These are phyloP conservation scores for Tetracladium maxilliforme DNA, from an alignment of 2,329 filamentous ascomycete genomes.

Conservation along the genomic window DNA sequence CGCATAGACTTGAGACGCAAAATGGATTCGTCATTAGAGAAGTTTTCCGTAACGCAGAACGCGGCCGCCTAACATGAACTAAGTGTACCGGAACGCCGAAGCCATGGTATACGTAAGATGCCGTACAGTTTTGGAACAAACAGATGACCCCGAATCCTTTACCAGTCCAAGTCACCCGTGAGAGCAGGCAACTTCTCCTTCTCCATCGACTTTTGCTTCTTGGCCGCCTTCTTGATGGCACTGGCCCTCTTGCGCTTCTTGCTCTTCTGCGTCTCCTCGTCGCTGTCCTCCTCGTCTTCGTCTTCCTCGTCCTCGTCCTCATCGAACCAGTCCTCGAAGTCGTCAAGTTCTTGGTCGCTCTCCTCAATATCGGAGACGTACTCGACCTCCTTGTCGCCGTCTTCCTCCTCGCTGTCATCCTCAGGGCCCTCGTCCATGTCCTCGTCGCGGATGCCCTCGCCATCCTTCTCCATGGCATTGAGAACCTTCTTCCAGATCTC, in stretches of 20 bases:
- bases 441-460: constrained; percentile 69
- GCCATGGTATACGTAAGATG: no score
- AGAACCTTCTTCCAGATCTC: constrained; percentile 96
- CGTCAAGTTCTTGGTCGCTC: constrained; percentile 63
- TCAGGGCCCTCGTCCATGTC: constrained; percentile 81
- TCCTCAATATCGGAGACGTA: constrained; percentile 88
- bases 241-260: constrained; percentile 17
- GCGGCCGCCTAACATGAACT: no score
- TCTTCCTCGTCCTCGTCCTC: constrained; percentile 36
- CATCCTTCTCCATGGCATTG: constrained; percentile 73
- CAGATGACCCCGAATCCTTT: no score
- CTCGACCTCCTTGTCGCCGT: constrained; percentile 65
- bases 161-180: no score
- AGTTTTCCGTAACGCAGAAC: no score
- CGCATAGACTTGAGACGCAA: no score
- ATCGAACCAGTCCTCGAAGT: constrained; percentile 87
- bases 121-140: no score
- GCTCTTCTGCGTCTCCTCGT: constrained; percentile 32
- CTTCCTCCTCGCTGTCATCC: constrained; percentile 56
- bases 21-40: no score
- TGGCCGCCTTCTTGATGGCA: constrained; percentile 29
- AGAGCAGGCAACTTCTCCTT: no score
- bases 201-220: no score
- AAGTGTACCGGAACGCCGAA: no score
- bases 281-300: constrained; percentile 34